Conservation (phyloP, 805 yeast species). For the Kodamaea lidongshanica region DNA sequence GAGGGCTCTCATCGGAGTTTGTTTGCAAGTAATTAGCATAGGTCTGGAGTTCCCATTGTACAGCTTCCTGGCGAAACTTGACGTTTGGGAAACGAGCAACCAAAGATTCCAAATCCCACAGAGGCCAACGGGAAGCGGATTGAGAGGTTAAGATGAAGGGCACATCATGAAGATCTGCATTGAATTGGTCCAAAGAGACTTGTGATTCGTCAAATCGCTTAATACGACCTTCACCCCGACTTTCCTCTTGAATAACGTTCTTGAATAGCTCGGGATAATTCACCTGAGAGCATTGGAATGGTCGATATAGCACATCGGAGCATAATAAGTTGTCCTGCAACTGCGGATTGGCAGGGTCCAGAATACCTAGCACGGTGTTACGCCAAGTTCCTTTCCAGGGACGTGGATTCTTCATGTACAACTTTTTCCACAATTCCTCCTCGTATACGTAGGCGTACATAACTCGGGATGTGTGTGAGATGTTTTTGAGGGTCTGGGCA, state of each 20-base stretch:
- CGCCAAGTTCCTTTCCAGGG: slow-evolving; percentile 83
- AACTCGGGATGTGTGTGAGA: slow-evolving; percentile 58
- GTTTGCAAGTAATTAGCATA: slow-evolving; percentile 54
- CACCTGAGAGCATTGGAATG: slow-evolving; percentile 74
- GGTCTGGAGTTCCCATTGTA: slow-evolving; percentile 63
- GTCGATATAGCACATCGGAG: slow-evolving; percentile 75
- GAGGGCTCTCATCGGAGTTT: slow-evolving; percentile 77
- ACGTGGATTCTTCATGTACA: slow-evolving; percentile 34
- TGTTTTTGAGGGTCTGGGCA: slow-evolving; percentile 40
- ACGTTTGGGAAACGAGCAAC: slow-evolving; percentile 50
- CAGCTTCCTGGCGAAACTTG: slow-evolving; percentile 77
- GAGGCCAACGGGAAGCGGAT: slow-evolving; percentile 48
- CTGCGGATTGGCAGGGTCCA: slow-evolving; percentile 40
- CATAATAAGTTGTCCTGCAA: slow-evolving; percentile 49
- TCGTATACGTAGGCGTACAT: slow-evolving; percentile 67
- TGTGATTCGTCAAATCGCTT: slow-evolving; percentile 44
- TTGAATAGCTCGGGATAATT: slow-evolving; percentile 48
- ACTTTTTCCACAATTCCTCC: slow-evolving; percentile 76
- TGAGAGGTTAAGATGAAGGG: slow-evolving; percentile 58
- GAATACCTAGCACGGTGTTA: slow-evolving; percentile 41
- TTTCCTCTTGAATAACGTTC: slow-evolving; percentile 44
- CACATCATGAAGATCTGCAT: slow-evolving; percentile 36
- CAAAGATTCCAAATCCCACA: slow-evolving; percentile 52
- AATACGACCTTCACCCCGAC: slow-evolving; percentile 39
- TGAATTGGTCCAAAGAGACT: slow-evolving; percentile 43